Percentiles rank a stretch among this genome's conserved stretches.
Evolutionary conservation across 2,329 filamentous ascomycete species (phyloP).

Genomic region (Xylaria sp.): DNA sequence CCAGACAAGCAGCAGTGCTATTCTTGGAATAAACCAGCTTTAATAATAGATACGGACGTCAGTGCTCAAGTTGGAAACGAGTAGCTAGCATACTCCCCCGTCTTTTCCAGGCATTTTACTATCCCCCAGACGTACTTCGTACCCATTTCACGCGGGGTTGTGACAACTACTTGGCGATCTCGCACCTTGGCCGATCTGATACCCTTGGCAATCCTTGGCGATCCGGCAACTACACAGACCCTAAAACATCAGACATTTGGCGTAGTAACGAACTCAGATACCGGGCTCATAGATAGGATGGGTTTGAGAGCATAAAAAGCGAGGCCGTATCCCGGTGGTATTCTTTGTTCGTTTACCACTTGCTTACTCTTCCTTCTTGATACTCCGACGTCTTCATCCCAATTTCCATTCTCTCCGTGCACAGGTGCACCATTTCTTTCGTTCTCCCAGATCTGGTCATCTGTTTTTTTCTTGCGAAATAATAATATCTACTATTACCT

Average conservation of each 20-base stretch:
- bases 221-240: slow-evolving; percentile 2
- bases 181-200: slow-evolving; percentile 33
- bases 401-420: slow-evolving; percentile 25
- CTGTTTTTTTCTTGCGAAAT: slow-evolving; percentile 12
- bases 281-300: slow-evolving; percentile 6
- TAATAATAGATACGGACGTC: no score
- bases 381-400: slow-evolving; percentile 18
- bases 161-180: slow-evolving; percentile 24
- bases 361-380: slow-evolving; percentile 13
- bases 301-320: slow-evolving; percentile 13
- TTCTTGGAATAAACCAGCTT: neutral
- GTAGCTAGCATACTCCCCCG: neutral
- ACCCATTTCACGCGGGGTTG: slow-evolving; percentile 17
- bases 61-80: neutral
- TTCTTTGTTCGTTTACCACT: slow-evolving; percentile 5
- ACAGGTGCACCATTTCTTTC: slow-evolving; percentile 30
- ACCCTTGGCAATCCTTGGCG: slow-evolving; percentile 29
- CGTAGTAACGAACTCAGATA: no score
- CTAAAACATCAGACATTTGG: neutral
- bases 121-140: slow-evolving; percentile 5
- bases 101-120: neutral
- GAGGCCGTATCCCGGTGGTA: slow-evolving; percentile 1
- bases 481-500: neutral
- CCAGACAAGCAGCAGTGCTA: neutral
- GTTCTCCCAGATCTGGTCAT: slow-evolving; percentile 20